Conservation (phyloP, 2,329 filamentous ascomycete species). For the Cryphonectria nitschkei region DNA sequence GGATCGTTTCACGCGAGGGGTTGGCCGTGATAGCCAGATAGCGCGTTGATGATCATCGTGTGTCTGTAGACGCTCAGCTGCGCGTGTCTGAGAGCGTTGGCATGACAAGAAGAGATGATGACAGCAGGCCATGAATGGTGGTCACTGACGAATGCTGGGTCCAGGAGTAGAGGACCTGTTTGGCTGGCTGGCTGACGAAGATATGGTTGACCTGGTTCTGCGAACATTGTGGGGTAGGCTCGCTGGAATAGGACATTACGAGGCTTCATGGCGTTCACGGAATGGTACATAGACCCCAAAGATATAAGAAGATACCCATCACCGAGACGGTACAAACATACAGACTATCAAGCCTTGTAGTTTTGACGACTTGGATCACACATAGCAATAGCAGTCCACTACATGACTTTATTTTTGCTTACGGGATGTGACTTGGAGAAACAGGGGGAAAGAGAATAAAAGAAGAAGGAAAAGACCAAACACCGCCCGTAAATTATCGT, state of each 20-base stretch:
- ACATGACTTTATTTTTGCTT: background rate
- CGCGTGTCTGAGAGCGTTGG: background rate
- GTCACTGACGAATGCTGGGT: background rate
- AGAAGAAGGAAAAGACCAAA: background rate
- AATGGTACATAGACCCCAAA: slow-evolving; percentile 1
- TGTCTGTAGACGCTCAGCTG: background rate
- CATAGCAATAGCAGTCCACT: too few species aligned
- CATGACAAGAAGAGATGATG: background rate
- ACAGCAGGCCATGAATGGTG: background rate
- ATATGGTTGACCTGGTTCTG: background rate
- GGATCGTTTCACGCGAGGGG: background rate
- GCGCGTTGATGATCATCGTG: background rate
- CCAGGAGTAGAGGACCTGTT: background rate
- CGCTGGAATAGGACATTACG: background rate
- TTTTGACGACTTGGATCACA: background rate
- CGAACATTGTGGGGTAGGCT: background rate
- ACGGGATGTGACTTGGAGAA: background rate
- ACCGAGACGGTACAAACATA: background rate
- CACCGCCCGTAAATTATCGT: background rate
- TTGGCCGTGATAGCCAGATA: background rate
- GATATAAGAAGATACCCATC: background rate
- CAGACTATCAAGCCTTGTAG: background rate
- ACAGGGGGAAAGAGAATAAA: too few species aligned
- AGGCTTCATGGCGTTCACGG: background rate
- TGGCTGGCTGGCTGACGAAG: background rate